phyloP scores from a whole-genome alignment of 2,329 filamentous ascomycete genomes.

The Nannizziopsis barbatae region DNA sequence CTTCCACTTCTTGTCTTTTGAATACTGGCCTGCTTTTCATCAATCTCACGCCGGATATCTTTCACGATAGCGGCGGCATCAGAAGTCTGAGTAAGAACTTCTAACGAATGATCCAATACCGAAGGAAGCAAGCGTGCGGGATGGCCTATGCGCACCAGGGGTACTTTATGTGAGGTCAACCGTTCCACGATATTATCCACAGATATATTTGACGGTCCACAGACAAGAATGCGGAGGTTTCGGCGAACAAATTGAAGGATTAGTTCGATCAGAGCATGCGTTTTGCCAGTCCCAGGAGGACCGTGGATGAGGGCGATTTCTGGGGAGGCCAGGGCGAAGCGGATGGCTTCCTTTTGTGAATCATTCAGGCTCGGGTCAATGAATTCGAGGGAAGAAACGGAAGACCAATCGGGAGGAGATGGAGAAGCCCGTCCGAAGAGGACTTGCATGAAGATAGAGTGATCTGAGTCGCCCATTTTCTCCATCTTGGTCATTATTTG shows the following conservation, averaged over 20 bases:
- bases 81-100: slow-evolving; percentile 79
- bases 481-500: slow-evolving; percentile 52
- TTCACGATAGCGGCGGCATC: slow-evolving; percentile 81
- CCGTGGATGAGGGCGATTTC: slow-evolving; percentile 89
- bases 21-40: slow-evolving; percentile 77
- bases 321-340: slow-evolving; percentile 70
- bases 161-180: slow-evolving; percentile 69
- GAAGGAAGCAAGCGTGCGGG: slow-evolving; percentile 81
- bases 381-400: slow-evolving; percentile 41
- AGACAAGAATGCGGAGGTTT: slow-evolving; percentile 70
- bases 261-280: slow-evolving; percentile 87
- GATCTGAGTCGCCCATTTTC: slow-evolving; percentile 45
- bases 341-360: slow-evolving; percentile 52
- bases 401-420: slow-evolving; percentile 39
- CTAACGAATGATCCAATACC: slow-evolving; percentile 78
- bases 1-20: slow-evolving; percentile 72
- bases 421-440: slow-evolving; percentile 50
- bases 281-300: slow-evolving; percentile 92
- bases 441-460: slow-evolving; percentile 48
- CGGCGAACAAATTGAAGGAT: slow-evolving; percentile 78
- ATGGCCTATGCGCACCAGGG: slow-evolving; percentile 82
- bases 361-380: slow-evolving; percentile 47
- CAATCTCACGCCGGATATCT: slow-evolving; percentile 86
- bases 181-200: slow-evolving; percentile 98
- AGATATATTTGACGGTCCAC: slow-evolving; percentile 90